phyloP scores from a whole-genome alignment of 140 eudicot species.

The Senecio squalidus region DNA sequence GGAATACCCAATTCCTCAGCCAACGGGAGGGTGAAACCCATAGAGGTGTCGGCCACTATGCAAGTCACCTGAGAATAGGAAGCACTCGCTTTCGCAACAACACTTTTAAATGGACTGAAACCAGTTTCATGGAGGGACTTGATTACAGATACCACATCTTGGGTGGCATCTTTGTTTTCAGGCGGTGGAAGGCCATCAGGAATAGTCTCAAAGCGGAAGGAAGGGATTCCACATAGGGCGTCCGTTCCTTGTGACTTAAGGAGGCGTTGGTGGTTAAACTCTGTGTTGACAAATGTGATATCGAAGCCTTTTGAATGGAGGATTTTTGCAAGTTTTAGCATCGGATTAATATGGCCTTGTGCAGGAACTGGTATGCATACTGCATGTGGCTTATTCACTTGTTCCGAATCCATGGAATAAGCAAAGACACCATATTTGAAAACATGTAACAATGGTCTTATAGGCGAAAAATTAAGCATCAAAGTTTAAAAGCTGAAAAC shows the following conservation, averaged over 20 bases:
- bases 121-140: constrained; percentile 17
- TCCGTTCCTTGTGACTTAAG: constrained; percentile 25
- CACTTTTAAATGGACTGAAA: constrained; percentile 19
- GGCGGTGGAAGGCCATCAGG: constrained; percentile 49
- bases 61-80: constrained; percentile 26
- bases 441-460: not conserved
- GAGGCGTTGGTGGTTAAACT: constrained; percentile 40
- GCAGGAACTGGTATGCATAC: constrained; percentile 44
- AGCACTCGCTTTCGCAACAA: constrained; percentile 19
- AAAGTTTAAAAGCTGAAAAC: not conserved
- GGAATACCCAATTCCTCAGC: constrained; percentile 21
- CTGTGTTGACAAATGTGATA: constrained; percentile 45
- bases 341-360: constrained; percentile 58
- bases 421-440: not conserved
- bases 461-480: not conserved
- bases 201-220: constrained; percentile 32
- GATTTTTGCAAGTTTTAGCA: constrained; percentile 48
- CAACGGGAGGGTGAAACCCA: constrained; percentile 19
- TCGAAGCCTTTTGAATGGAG: constrained; percentile 43
- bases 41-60: constrained; percentile 18
- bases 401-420: constrained; percentile 3
- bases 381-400: constrained; percentile 36
- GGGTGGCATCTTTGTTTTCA: constrained; percentile 20
- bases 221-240: constrained; percentile 16
- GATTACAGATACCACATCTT: not conserved